Conservation (phyloP, 2,329 filamentous ascomycete species). For the Calonectria honghensis region DNA sequence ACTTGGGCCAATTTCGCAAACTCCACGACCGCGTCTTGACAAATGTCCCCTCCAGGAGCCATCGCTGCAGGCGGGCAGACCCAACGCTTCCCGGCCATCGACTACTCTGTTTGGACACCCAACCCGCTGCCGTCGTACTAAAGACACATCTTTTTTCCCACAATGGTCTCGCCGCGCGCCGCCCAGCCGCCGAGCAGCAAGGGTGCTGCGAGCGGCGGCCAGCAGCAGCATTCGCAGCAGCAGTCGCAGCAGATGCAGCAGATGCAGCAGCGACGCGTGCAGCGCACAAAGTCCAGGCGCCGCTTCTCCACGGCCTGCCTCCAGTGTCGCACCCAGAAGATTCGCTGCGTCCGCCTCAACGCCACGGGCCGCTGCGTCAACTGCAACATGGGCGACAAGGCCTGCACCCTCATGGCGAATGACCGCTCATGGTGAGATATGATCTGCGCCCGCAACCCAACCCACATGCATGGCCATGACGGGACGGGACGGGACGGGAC, state of each 20-base stretch:
- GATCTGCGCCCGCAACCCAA: not conserved
- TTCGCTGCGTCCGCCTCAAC: constrained; percentile 31
- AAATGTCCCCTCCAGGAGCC: constrained; percentile 17
- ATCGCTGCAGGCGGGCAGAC: constrained; percentile 10
- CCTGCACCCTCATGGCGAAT: constrained; percentile 33
- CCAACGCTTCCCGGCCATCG: constrained; percentile 13
- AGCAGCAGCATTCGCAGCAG: not conserved
- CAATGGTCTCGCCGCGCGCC: constrained; percentile 27
- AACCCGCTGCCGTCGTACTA: not conserved
- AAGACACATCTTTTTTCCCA: not conserved
- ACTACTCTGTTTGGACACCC: constrained; percentile 16
- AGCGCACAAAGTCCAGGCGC: constrained; percentile 11
- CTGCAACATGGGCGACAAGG: constrained; percentile 37
- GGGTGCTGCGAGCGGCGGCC: not conserved
- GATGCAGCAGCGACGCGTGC: constrained; percentile 8
- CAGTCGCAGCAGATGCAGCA: not conserved
- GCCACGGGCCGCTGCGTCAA: constrained; percentile 27
- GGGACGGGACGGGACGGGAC: too few relatives aligned
- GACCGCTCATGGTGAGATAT: constrained; percentile 26
- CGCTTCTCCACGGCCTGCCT: constrained; percentile 28
- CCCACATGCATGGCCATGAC: not conserved
- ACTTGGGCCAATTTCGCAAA: constrained; percentile 11
- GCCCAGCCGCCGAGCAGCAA: constrained; percentile 9
- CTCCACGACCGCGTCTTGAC: constrained; percentile 23
- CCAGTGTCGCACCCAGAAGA: constrained; percentile 32